Evolutionary conservation across 805 yeast species (phyloP).

Genomic region (Cyberlindnera lachancei): DNA sequence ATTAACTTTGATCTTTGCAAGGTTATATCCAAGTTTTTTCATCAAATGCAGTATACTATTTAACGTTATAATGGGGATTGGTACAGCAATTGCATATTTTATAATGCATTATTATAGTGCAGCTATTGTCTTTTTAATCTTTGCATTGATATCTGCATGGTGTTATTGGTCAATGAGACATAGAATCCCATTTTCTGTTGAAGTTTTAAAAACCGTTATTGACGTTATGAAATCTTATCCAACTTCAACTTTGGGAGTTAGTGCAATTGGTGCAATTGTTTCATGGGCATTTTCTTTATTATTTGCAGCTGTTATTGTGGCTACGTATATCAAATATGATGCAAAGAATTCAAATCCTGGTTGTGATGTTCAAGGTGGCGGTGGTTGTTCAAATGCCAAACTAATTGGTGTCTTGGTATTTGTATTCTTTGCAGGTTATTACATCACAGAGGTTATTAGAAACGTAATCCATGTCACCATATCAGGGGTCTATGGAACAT

Average conservation of each 20-base stretch:
- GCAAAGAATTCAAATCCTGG: constrained; percentile 45
- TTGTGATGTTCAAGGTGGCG: constrained; percentile 41
- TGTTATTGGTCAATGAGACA: constrained; percentile 66
- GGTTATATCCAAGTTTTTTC: constrained; percentile 57
- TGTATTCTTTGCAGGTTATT: constrained; percentile 77
- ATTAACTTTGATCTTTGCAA: constrained; percentile 51
- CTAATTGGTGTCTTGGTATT: constrained; percentile 65
- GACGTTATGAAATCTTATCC: constrained; percentile 64
- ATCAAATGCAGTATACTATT: constrained; percentile 61
- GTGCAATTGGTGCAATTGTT: constrained; percentile 51
- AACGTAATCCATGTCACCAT: constrained; percentile 76
- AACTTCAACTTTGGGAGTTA: constrained; percentile 62
- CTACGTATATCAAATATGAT: constrained; percentile 72
- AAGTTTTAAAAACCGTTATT: constrained; percentile 62
- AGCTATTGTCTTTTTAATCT: constrained; percentile 65
- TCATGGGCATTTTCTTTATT: constrained; percentile 58
- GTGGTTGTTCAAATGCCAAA: constrained; percentile 51
- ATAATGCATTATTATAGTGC: constrained; percentile 68
- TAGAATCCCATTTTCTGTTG: constrained; percentile 69
- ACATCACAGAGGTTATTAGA: constrained; percentile 73
- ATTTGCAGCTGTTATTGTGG: constrained; percentile 61
- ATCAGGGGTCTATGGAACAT: constrained; percentile 80
- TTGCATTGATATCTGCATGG: constrained; percentile 56
- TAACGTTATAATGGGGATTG: constrained; percentile 63
- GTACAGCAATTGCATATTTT: constrained; percentile 69